Evolutionary conservation across 148 eudicot species (phyloP).

Genomic region (Chenopodium berlandieri): DNA sequence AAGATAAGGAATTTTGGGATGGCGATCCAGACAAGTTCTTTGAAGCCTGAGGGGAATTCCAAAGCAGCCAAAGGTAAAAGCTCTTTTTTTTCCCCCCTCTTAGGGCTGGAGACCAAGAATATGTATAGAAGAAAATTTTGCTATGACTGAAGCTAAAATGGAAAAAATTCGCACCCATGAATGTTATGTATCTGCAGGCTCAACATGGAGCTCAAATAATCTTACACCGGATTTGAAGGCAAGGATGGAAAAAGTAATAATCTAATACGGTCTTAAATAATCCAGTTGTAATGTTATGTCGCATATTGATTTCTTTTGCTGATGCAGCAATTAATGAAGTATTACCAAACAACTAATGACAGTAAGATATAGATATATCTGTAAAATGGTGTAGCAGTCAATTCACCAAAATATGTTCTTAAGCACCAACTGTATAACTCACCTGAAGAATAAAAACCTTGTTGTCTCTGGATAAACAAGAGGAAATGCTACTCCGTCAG

Average conservation of each 20-base stretch:
- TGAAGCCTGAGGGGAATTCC: slow-evolving; percentile 18
- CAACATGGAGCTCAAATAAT: slow-evolving; percentile 31
- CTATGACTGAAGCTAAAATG: slow-evolving; percentile 25
- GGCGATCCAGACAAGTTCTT: slow-evolving; percentile 28
- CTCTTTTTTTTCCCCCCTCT: neutral
- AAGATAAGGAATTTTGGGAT: slow-evolving; percentile 21
- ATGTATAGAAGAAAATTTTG: slow-evolving; percentile 28
- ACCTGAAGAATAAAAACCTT: too few relatives aligned
- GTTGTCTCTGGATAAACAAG: too few relatives aligned
- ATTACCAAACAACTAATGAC: too few relatives aligned
- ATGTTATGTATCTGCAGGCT: slow-evolving; percentile 22
- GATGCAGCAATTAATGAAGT: too few relatives aligned
- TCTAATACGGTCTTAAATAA: slow-evolving; percentile 11
- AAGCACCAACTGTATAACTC: too few relatives aligned
- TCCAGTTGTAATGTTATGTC: too few relatives aligned
- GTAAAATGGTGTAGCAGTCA: too few relatives aligned
- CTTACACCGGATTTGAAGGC: neutral
- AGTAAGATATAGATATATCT: too few relatives aligned
- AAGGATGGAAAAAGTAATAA: neutral
- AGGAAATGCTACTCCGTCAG: too few relatives aligned
- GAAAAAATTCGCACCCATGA: slow-evolving; percentile 26
- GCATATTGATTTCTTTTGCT: too few relatives aligned
- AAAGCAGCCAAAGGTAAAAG: slow-evolving; percentile 23
- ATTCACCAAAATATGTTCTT: too few relatives aligned
- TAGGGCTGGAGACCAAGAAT: slow-evolving; percentile 26